Percentiles rank a stretch among this genome's conserved stretches.
Evolutionary conservation across 2,329 filamentous ascomycete genomes (phyloP).

Genomic region (Clonostachys rhizophaga): DNA sequence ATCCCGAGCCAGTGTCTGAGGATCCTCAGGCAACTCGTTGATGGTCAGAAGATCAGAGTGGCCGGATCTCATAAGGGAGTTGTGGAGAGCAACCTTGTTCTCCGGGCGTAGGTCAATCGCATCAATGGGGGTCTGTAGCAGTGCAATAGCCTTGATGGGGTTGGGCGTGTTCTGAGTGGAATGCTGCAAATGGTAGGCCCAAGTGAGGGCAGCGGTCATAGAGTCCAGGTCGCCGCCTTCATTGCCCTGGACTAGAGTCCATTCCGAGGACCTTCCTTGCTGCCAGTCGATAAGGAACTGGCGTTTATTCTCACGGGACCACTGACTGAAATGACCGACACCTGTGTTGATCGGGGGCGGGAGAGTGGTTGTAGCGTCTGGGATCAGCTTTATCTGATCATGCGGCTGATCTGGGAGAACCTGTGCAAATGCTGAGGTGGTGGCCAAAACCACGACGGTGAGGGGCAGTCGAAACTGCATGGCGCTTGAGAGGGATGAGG

Average conservation of each 20-base stretch:
- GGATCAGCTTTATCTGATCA: no score
- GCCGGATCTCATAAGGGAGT: slow-evolving; percentile 36
- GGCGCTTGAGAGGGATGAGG: no score
- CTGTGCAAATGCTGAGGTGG: no score
- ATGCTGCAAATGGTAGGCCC: slow-evolving; percentile 41
- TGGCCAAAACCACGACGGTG: no score
- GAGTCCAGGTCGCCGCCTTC: slow-evolving; percentile 3
- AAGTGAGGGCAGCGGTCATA: slow-evolving; percentile 30
- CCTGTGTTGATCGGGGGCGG: slow-evolving; percentile 11
- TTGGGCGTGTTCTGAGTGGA: slow-evolving; percentile 31
- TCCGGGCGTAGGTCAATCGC: slow-evolving; percentile 39
- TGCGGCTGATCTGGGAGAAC: no score
- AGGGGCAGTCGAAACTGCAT: no score
- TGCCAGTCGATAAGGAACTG: slow-evolving; percentile 41
- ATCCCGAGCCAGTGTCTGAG: slow-evolving; percentile 32
- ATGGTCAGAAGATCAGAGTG: slow-evolving; percentile 39
- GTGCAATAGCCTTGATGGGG: slow-evolving; percentile 36
- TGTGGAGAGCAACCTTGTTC: slow-evolving; percentile 36
- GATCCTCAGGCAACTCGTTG: slow-evolving; percentile 39
- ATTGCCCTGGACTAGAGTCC: slow-evolving; percentile 39
- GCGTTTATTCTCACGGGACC: slow-evolving; percentile 38
- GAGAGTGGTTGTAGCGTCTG: no score
- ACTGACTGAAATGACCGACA: slow-evolving; percentile 42
- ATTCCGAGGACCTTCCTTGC: slow-evolving; percentile 29
- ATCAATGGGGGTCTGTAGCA: slow-evolving; percentile 37